A percentile compares a stretch with the other conserved stretches of the same genome.
phyloP scores from a whole-genome alignment of 1,139 yeast species.

The Lodderomyces orthopsilosis region DNA sequence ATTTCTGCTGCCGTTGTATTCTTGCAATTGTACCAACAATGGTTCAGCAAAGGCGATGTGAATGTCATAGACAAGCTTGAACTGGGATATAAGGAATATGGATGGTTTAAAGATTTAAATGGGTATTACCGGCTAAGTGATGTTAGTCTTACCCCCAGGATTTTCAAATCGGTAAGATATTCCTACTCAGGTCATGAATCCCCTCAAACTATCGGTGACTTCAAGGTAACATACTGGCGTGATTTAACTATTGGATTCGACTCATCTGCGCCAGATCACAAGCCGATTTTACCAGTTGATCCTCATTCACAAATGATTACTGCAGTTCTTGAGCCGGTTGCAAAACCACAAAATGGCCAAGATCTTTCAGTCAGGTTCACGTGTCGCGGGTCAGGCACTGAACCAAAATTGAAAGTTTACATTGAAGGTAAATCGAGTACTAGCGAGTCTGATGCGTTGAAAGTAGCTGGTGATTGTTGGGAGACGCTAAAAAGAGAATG shows the following conservation, averaged over 20 bases:
- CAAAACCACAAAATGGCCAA: slow-evolving; percentile 16
- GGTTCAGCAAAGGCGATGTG: slow-evolving; percentile 34
- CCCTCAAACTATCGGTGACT: slow-evolving; percentile 52
- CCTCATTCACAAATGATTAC: slow-evolving; percentile 85
- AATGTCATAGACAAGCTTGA: slow-evolving; percentile 51
- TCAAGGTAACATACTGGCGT: slow-evolving; percentile 63
- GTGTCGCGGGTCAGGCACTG: slow-evolving; percentile 93
- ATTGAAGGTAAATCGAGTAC: slow-evolving; percentile 65
- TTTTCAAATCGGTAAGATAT: slow-evolving; percentile 53
- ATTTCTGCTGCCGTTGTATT: slow-evolving; percentile 79
- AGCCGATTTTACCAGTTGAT: slow-evolving; percentile 70
- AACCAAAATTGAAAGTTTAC: slow-evolving; percentile 89
- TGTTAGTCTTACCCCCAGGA: slow-evolving; percentile 45
- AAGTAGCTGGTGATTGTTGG: slow-evolving; percentile 71
- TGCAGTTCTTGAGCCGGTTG: slow-evolving; percentile 32
- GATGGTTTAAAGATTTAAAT: slow-evolving; percentile 80
- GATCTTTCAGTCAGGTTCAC: slow-evolving; percentile 64
- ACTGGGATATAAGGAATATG: slow-evolving; percentile 61
- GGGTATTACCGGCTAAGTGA: slow-evolving; percentile 76
- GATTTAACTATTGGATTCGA: slow-evolving; percentile 85
- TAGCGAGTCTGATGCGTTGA: slow-evolving; percentile 43
- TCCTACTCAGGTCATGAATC: slow-evolving; percentile 26
- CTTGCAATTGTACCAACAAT: slow-evolving; percentile 61
- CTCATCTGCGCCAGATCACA: slow-evolving; percentile 55
- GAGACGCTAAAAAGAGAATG: slow-evolving; percentile 49